Base-by-base conservation (phyloP, 2,329 filamentous ascomycete genomes). In the Aspergillus phoenicis region DNA sequence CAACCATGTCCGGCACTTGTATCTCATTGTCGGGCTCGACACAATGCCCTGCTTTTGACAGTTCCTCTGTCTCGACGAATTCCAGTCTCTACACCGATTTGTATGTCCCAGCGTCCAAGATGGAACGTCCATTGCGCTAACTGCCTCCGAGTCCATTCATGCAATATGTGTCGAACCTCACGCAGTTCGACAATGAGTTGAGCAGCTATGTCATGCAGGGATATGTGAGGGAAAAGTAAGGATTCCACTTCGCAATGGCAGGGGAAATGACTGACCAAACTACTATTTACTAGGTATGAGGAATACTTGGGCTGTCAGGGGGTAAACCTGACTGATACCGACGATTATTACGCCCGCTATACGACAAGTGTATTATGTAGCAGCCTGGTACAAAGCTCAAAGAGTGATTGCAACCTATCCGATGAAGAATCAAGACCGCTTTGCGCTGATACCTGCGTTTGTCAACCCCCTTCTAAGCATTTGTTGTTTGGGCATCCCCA, bases 291-390 rank as follows among this genome's bases (percentile, higher is more conserved):
- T 71, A 98, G 94, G 81, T 99, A 94, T 78, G 84, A 91, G 75
- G 82, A 85, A 57, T 82, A 92, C 52, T 85, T 99, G 65, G 94
- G 94, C 59, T 99, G 95, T 75, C 83, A 85, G 52, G 85, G 85
- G 64, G 82, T 97, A 70, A 87, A 95, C 71, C 84, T 93, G 59
- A 87, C 86, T 59, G 91, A 96, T 74, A 89, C 92, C 4, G 89
- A 87, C 67, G 85, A 90, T 70, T 86, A 93, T 71, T 99, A 99
- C 78, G 94, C 95, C 52, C 89, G 95, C 69, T 99, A 94, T 78
- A 96, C 94, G 5, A 95, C 88, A 51, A 95, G 91, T 63, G 89
- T 96, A 65, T 85, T 99, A 66, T 99, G 95, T 84, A 98, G 96
- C 82, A 85, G 91, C 66, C 90, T 99, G 72, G 86, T 99, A 54